Percentiles rank a stretch among this genome's conserved stretches.
Evolutionary conservation across 352 stramenopile genomes (phyloP).

Genomic region (Globisporangium perplexum): DNA sequence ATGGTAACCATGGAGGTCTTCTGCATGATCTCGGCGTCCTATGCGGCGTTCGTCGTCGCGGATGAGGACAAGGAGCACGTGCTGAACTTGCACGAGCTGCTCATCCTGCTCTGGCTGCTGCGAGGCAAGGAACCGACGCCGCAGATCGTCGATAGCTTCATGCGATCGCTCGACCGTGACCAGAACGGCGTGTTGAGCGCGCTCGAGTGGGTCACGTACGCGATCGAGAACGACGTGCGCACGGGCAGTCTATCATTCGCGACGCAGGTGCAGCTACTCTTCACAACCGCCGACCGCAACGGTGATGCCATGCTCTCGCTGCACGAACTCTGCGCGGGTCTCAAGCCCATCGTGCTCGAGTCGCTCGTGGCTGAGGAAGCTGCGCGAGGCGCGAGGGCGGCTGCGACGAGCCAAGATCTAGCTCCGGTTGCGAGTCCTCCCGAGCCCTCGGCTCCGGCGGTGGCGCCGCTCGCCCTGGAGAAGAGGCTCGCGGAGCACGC

Average conservation of each 20-base stretch:
- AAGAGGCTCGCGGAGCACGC: conserved; percentile 5
- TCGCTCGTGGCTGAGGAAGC: conserved; percentile 11
- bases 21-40: conserved; percentile 51
- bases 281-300: conserved; percentile 44
- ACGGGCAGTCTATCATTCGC: conserved; percentile 36
- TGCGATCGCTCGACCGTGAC: conserved; percentile 55
- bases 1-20: conserved; percentile 54
- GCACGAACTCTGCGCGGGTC: conserved; percentile 37
- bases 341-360: conserved; percentile 35
- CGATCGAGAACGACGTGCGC: conserved; percentile 37
- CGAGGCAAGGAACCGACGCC: conserved; percentile 48
- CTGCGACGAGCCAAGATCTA: no score
- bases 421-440: no score
- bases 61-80: conserved; percentile 55
- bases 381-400: background rate
- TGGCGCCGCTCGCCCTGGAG: background rate
- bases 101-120: conserved; percentile 63
- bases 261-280: conserved; percentile 52
- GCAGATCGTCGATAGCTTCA: conserved; percentile 35
- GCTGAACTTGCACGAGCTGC: conserved; percentile 49
- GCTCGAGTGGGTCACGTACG: conserved; percentile 68
- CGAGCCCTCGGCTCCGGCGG: background rate
- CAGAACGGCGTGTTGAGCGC: conserved; percentile 43
- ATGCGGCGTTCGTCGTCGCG: conserved; percentile 55
- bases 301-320: conserved; percentile 49